Evolutionary conservation across 768 basidiomycete genomes (phyloP).

Genomic region (Rhodotorula taiwanensis): DNA sequence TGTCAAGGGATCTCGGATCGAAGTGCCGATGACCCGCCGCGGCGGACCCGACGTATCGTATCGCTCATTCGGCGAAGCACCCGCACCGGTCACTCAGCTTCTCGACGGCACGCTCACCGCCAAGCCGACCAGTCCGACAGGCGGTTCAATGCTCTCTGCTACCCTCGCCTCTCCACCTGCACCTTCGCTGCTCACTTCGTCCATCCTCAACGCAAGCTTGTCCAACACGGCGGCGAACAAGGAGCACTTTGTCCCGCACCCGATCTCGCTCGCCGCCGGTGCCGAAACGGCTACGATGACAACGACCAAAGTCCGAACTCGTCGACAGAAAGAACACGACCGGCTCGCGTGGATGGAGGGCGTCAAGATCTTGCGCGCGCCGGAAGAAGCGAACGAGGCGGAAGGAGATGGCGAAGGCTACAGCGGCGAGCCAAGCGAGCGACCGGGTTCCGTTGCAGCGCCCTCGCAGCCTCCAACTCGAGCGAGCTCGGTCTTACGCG

Average conservation of each 20-base stretch:
- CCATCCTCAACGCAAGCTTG: slow-evolving; percentile 14
- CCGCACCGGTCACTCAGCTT: slow-evolving; percentile 20
- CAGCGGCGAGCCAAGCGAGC: not conserved
- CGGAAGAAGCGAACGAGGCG: slow-evolving; percentile 1
- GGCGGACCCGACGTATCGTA: slow-evolving; percentile 45
- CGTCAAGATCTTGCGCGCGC: slow-evolving; percentile 34
- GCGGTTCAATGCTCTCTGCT: slow-evolving; percentile 17
- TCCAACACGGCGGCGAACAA: not conserved
- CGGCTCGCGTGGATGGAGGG: slow-evolving; percentile 40
- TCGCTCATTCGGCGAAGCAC: slow-evolving; percentile 27
- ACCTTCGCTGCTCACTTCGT: slow-evolving; percentile 26
- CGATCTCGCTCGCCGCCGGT: not conserved
- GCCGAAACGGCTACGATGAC: slow-evolving; percentile 22
- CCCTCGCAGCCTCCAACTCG: slow-evolving; percentile 28
- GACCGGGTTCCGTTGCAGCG: not conserved
- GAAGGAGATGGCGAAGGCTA: not conserved
- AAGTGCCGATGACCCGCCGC: slow-evolving; percentile 44
- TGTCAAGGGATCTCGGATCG: slow-evolving; percentile 43
- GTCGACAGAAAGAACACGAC: slow-evolving; percentile 24
- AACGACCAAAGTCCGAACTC: slow-evolving; percentile 15
- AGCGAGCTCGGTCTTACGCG: slow-evolving; percentile 23
- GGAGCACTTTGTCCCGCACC: slow-evolving; percentile 5
- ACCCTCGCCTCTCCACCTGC: slow-evolving; percentile 10
- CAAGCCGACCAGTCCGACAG: too few relatives aligned
- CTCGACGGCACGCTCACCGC: too few relatives aligned